Evolutionary conservation across 2,329 filamentous ascomycete genomes (phyloP).

Genomic region (Botrytis galanthina): DNA sequence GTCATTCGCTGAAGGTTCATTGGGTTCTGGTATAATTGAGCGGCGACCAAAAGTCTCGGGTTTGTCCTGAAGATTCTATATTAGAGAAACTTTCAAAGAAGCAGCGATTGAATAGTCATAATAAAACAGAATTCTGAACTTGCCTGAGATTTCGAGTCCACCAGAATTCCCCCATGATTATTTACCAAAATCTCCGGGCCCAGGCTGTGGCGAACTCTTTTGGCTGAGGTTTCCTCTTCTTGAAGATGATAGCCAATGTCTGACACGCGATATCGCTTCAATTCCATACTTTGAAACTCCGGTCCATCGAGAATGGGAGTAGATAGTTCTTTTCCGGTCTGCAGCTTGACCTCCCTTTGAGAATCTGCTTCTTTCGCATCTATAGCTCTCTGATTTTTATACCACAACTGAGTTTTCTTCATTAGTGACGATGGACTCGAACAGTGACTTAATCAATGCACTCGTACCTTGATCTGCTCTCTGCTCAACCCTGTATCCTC

Average conservation of each 20-base stretch:
- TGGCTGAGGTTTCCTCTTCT: background rate
- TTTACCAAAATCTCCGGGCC: background rate
- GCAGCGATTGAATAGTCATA: no score
- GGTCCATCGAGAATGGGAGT: background rate
- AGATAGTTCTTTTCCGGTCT: background rate
- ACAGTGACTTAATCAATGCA: background rate
- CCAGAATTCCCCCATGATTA: background rate
- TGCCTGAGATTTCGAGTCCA: background rate
- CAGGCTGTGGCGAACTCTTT: background rate
- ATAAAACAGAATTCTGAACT: background rate
- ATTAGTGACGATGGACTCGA: background rate
- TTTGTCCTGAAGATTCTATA: background rate
- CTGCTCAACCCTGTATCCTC: background rate
- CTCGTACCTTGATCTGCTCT: conserved; percentile 6
- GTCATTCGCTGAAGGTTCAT: background rate
- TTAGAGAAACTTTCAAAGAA: background rate
- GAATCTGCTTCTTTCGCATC: background rate
- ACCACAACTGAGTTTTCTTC: background rate
- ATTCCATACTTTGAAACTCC: background rate
- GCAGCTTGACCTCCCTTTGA: background rate
- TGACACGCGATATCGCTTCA: background rate
- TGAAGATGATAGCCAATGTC: background rate
- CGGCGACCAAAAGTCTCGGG: background rate
- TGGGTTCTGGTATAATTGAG: background rate
- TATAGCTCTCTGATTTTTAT: background rate